Evolutionary conservation across 495 filamentous ascomycete species (phyloP).

Genomic region (Mytilinidion resinicola): DNA sequence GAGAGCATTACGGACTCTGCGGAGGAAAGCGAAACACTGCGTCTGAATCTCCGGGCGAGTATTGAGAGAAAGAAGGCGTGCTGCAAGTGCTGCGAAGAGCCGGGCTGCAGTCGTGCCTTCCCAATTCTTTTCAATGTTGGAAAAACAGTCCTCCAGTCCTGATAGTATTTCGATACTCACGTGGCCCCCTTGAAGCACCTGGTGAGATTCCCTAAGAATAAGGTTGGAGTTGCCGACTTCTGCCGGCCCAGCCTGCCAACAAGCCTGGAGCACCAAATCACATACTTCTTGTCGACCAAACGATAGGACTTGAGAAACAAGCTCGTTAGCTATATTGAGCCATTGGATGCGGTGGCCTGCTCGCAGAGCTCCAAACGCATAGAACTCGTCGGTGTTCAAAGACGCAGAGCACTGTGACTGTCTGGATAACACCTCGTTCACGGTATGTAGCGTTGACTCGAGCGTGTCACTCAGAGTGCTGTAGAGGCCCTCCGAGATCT

Average conservation of each 20-base stretch:
- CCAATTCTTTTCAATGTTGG: constrained; percentile 46
- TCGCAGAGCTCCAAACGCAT: constrained; percentile 43
- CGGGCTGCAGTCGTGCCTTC: constrained; percentile 38
- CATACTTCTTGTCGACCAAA: constrained; percentile 43
- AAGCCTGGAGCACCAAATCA: constrained; percentile 45
- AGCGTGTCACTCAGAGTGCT: background rate
- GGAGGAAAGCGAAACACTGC: background rate
- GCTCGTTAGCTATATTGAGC: constrained; percentile 49
- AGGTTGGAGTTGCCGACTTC: constrained; percentile 26
- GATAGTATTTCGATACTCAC: background rate
- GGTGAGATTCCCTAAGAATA: constrained; percentile 4
- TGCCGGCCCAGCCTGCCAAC: constrained; percentile 44
- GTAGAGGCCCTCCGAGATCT: background rate
- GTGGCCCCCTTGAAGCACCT: background rate
- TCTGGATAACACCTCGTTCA: background rate
- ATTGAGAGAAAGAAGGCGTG: constrained; percentile 36
- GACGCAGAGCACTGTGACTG: constrained; percentile 40
- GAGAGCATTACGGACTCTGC: too few species aligned
- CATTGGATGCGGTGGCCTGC: constrained; percentile 47
- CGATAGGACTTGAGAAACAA: constrained; percentile 43
- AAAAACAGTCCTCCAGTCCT: constrained; percentile 23
- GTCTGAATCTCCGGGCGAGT: background rate
- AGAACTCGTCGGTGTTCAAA: constrained; percentile 48
- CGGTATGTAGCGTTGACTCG: background rate
- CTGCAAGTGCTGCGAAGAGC: constrained; percentile 34